A percentile compares a stretch with the other conserved stretches of the same genome.
phyloP scores from a whole-genome alignment of 768 basidiomycete genomes.

The Phaffia australis region DNA sequence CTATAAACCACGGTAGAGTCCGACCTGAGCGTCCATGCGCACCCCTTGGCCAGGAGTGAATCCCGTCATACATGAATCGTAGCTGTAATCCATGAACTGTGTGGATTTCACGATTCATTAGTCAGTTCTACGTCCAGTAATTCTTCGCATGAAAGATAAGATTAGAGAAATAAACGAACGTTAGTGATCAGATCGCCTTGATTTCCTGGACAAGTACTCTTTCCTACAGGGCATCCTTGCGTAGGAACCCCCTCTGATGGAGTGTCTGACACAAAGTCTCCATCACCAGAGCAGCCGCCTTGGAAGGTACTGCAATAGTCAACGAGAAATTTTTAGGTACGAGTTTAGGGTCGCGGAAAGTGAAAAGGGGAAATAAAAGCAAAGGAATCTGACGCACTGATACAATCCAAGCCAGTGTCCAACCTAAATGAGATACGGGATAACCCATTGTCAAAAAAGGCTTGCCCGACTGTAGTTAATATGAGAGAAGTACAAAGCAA shows the following conservation, averaged over 20 bases:
- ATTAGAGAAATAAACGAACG: too few species aligned
- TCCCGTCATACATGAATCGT: constrained; percentile 8
- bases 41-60: constrained; percentile 1
- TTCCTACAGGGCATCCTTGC: too few species aligned
- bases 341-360: too few species aligned
- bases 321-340: too few species aligned
- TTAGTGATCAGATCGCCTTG: too few species aligned
- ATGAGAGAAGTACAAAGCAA: constrained; percentile 35
- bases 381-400: background rate
- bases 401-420: constrained; percentile 11
- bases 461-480: background rate
- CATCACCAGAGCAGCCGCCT: constrained; percentile 32
- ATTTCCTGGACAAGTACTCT: too few species aligned
- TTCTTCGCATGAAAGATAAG: too few species aligned
- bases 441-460: background rate
- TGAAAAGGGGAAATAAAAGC: too few species aligned
- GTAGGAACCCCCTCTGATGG: background rate
- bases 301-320: constrained; percentile 40
- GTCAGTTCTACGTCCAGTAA: too few species aligned
- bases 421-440: background rate
- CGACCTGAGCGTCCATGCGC: background rate
- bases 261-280: constrained; percentile 30
- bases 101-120: too few species aligned
- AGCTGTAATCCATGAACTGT: background rate
- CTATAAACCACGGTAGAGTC: background rate